Evolutionary conservation across 2,329 filamentous ascomycete genomes (phyloP).

Genomic region (Diaporthe ampelina): DNA sequence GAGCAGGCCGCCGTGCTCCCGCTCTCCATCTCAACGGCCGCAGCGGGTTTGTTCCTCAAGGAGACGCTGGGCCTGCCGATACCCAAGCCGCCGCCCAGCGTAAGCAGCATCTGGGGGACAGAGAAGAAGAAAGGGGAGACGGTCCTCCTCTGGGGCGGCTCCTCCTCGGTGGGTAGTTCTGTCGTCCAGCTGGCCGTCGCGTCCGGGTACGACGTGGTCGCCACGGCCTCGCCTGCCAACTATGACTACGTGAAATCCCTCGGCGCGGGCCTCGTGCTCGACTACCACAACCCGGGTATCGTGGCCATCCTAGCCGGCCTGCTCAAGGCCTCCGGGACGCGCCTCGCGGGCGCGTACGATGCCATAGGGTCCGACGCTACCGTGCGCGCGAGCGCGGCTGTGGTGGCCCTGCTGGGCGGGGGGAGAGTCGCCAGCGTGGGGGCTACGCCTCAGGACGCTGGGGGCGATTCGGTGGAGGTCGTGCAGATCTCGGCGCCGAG

Average conservation of each 20-base stretch:
- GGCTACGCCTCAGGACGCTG: background rate
- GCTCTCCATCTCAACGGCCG: conserved; percentile 47
- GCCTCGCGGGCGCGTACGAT: conserved; percentile 39
- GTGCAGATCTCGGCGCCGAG: conserved; percentile 16
- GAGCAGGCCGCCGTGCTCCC: conserved; percentile 47
- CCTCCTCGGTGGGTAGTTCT: conserved; percentile 58
- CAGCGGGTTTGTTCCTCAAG: conserved; percentile 46
- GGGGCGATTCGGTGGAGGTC: conserved; percentile 18
- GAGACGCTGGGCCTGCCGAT: conserved; percentile 43
- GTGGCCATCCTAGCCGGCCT: conserved; percentile 38
- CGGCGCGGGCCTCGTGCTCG: conserved; percentile 33
- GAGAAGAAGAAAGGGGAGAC: conserved; percentile 32
- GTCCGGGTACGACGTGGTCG: conserved; percentile 39
- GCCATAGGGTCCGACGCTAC: conserved; percentile 34
- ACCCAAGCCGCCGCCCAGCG: conserved; percentile 37
- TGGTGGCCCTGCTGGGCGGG: conserved; percentile 12
- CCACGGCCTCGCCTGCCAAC: conserved; percentile 36
- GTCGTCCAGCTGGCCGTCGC: conserved; percentile 56
- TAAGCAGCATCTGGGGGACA: background rate
- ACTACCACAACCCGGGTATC: conserved; percentile 45
- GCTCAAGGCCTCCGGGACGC: conserved; percentile 1
- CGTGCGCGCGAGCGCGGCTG: conserved; percentile 29
- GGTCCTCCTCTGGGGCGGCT: conserved; percentile 63
- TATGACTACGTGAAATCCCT: conserved; percentile 36
- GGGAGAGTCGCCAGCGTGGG: conserved; percentile 33